Conservation (phyloP, 164 flowering plant species). For the Chimonanthus praecox region DNA sequence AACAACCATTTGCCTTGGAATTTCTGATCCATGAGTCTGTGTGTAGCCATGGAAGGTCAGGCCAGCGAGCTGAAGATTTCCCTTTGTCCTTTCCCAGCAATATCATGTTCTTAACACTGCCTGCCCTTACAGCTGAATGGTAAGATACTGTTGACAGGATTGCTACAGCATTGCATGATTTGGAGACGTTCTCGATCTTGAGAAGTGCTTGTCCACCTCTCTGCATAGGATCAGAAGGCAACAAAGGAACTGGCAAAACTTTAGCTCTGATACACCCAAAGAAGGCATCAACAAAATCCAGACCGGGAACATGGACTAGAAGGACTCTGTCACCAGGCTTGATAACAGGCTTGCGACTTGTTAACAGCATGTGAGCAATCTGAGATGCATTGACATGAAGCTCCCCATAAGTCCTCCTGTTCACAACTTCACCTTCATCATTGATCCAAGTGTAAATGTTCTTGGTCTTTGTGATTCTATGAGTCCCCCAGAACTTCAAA, state of each 20-base stretch:
- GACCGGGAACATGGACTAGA: constrained; percentile 63
- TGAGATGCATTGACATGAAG: constrained; percentile 63
- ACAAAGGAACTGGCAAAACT: constrained; percentile 70
- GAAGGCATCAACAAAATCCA: constrained; percentile 77
- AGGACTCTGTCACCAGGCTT: constrained; percentile 72
- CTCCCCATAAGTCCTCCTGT: constrained; percentile 48
- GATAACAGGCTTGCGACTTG: constrained; percentile 50
- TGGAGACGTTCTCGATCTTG: constrained; percentile 66
- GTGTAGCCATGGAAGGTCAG: constrained; percentile 75
- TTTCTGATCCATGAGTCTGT: constrained; percentile 66
- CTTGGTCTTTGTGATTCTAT: constrained; percentile 31
- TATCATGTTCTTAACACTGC: constrained; percentile 44
- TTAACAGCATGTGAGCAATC: constrained; percentile 56
- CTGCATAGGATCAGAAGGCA: constrained; percentile 80
- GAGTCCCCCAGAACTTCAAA: constrained; percentile 65
- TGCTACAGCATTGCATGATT: constrained; percentile 62
- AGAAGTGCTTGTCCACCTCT: constrained; percentile 76
- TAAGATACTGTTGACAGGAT: constrained; percentile 55
- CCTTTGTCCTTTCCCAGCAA: constrained; percentile 29
- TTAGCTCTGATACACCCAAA: constrained; percentile 71
- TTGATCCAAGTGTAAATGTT: constrained; percentile 59
- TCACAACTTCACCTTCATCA: constrained; percentile 44
- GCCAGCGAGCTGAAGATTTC: constrained; percentile 50
- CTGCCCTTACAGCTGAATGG: constrained; percentile 63
- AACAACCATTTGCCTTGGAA: constrained; percentile 20